A percentile compares a stretch with the other conserved stretches of the same genome.
phyloP scores from a whole-genome alignment of 352 stramenopile genomes.

The Halophytophthora polymorphica region DNA sequence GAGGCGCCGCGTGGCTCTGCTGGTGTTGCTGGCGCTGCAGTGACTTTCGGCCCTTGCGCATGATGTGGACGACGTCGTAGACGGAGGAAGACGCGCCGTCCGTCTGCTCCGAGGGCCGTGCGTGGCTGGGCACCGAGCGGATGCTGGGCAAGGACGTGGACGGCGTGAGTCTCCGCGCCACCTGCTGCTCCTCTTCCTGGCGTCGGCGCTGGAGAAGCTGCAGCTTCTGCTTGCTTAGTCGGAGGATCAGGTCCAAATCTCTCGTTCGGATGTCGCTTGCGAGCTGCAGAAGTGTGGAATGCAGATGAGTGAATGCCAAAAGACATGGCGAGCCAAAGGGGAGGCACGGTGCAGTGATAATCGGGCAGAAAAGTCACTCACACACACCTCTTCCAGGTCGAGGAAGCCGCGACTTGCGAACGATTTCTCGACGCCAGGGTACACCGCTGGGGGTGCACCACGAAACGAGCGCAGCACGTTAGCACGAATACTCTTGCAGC shows the following conservation, averaged over 20 bases:
- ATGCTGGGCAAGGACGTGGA: constrained; percentile 15
- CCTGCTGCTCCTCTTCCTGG: constrained; percentile 18
- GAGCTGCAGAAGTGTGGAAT: constrained; percentile 11
- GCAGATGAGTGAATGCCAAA: not conserved
- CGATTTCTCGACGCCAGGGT: constrained; percentile 18
- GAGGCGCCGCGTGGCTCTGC: not conserved
- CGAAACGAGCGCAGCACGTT: constrained; percentile 1
- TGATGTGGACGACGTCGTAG: constrained; percentile 30
- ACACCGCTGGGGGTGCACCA: constrained; percentile 9
- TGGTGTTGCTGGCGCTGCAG: constrained; percentile 14
- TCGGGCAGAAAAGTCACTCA: not conserved
- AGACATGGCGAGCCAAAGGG: not conserved
- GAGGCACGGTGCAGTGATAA: not conserved
- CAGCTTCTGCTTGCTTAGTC: constrained; percentile 23
- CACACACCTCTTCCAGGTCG: constrained; percentile 22
- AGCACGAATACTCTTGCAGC: not conserved
- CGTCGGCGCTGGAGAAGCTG: constrained; percentile 20
- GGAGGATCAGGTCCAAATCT: constrained; percentile 18
- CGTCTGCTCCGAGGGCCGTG: not conserved
- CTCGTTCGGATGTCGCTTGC: constrained; percentile 25
- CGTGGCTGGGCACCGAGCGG: constrained; percentile 7
- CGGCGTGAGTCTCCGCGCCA: constrained; percentile 7
- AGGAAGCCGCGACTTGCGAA: constrained; percentile 17
- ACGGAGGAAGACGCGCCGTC: constrained; percentile 12
- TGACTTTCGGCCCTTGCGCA: constrained; percentile 28